These are phyloP conservation scores for Trametes sp. DNA, from an alignment of 1,284 basidiomycete species.

Conservation along the genomic window DNA sequence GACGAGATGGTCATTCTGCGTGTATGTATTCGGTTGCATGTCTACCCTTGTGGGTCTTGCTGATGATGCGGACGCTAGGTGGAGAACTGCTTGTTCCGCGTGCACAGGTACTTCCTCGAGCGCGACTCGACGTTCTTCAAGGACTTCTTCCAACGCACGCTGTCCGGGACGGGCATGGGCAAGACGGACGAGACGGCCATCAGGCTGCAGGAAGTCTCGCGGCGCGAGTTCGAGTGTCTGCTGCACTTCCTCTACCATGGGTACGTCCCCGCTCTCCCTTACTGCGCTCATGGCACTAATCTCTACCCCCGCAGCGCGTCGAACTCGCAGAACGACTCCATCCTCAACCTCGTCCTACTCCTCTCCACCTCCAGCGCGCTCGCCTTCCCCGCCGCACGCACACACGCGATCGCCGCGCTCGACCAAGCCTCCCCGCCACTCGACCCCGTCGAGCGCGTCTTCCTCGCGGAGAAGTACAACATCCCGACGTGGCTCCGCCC, in stretches of 20 bases:
- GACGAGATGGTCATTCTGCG: conserved; percentile 38
- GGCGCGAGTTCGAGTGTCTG: conserved; percentile 37
- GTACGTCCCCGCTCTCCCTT: conserved; percentile 15
- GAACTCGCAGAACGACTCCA: conserved; percentile 25
- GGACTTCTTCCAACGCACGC: conserved; percentile 38
- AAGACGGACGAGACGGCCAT: conserved; percentile 35
- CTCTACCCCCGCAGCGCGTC: conserved; percentile 11
- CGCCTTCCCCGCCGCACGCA: conserved; percentile 35
- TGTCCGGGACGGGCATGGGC: conserved; percentile 24
- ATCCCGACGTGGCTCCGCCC: conserved; percentile 34
- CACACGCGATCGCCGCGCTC: conserved; percentile 33
- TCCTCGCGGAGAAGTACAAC: conserved; percentile 35
- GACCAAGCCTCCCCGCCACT: conserved; percentile 31
- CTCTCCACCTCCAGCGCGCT: conserved; percentile 38
- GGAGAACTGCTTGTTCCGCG: conserved; percentile 39
- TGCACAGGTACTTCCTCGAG: conserved; percentile 44
- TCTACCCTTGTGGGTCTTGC: neutral
- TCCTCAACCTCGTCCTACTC: conserved; percentile 33
- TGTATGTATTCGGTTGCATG: conserved; percentile 20
- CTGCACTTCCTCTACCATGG: conserved; percentile 40
- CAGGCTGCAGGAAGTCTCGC: conserved; percentile 31
- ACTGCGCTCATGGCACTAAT: neutral
- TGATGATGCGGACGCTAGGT: conserved; percentile 34
- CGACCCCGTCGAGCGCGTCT: conserved; percentile 34
- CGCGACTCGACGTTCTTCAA: conserved; percentile 44